Base-by-base conservation (phyloP, 1,284 basidiomycete genomes). In the Agaricales sp. region DNA sequence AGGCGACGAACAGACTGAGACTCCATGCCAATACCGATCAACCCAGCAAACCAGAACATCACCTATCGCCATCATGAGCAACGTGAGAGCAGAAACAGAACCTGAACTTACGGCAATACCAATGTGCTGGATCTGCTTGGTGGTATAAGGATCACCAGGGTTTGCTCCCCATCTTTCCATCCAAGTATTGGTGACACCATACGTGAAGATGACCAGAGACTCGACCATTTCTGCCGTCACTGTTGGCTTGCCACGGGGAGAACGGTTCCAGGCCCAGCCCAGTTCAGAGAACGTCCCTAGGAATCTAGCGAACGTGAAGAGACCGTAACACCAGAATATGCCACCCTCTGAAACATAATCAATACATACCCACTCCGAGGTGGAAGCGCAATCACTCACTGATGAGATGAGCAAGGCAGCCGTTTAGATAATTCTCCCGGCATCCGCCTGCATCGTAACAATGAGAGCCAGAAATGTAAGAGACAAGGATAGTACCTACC, bases 31-130 rank as follows among this genome's bases (percentile, higher is more conserved):
- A 97, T 89, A 3, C 93, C 94, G 12, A 92, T 66, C 2, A 92
- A 71, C 2, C 94, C 94, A 8, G 89, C 92, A 58, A 93, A 95
- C 83, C 91, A 96, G 68, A 95, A 97, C 92, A 94, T 95, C 58
- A 83, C 68, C 70, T 76, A 47, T 3, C 50, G 14, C 35, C 22
- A 37, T 52, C 35, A 24, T 43, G 53, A 38, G 50, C 6, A 8
- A 3, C 30, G 4, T 18, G 14, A 35, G 48, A 49, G 18, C 18
- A 24, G 16, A 20, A n/a, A 16, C 16, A 25, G 19, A 21, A 18
- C 13, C n/a, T n/a, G 19, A 3, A 64, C 77, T 61, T 60, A 84
- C 87, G 61, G 93, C 93, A 53, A 98, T 97, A 50, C 87, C 82
- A 55, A 96, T 95, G 63, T 98, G 95, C 63, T 98, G 92, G 18